Base-by-base conservation (phyloP, 306 rosid genomes). In the Fragaria iinumae region DNA sequence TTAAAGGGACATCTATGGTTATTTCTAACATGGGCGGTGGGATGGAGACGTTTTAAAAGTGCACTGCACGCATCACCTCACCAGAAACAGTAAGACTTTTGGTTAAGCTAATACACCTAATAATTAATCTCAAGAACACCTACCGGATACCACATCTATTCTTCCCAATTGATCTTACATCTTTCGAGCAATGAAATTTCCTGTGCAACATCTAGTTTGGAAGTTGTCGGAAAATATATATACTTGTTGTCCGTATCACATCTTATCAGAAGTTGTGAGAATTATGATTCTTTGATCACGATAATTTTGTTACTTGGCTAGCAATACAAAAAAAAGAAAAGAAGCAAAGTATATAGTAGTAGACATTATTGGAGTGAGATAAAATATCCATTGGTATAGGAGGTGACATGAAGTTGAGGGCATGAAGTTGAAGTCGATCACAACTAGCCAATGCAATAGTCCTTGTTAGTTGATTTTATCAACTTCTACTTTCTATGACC, bases 1-100 rank as follows among this genome's bases (percentile, higher is more conserved):
- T 23, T 29, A 41, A 21, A 57, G 53, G 2, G 77, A 74, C 9
- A 56, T 74, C 3, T 57, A 7, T 59, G 69, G 69, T 59, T 9
- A 21, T 64, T 11, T 38, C 11, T 73, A 20, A 25, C 34, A 57
- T 59, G 77, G 69, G 69, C 77, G 77, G 77, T 73, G 69, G 38
- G 69, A 64, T 27, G 21, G 69, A 16, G 69, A 64, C 69, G 5
- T 64, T 64, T 64, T 64, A 36, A 29, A 29, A 64, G 69, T 64
- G 23, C 44, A 11, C 4, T 32, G 69, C 23, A 64, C 16, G 69
- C 44, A 64, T 64, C 38, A 60, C 38, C 18, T 60, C 17, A 10
- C 38, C 23, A 4, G 3, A 53, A 53, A 55, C 27, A 55, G 3
- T 20, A 55, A 53, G 17, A 4, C 21, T 11, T 55, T n/a, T 55